Conservation (phyloP, 495 filamentous ascomycete species). For the Annulohypoxylon moriforme region DNA sequence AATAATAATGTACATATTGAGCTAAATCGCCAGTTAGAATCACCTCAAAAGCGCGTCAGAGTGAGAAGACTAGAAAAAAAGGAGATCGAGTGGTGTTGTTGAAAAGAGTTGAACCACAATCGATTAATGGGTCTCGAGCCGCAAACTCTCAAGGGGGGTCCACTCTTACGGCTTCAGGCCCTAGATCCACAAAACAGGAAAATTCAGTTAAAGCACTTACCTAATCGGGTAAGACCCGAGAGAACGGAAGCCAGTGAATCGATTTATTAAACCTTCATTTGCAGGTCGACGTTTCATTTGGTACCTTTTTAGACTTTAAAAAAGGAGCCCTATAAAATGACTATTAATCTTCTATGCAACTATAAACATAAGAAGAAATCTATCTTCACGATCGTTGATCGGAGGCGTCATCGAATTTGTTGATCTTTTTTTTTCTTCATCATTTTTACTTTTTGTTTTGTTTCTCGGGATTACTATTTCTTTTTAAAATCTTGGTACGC, state of each 20-base stretch:
- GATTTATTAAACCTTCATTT: conserved; percentile 16
- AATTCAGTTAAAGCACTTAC: conserved; percentile 34
- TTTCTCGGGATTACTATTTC: background rate
- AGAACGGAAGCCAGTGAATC: conserved; percentile 32
- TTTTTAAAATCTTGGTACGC: background rate
- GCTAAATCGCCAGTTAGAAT: background rate
- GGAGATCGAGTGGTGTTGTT: conserved; percentile 36
- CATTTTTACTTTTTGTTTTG: background rate
- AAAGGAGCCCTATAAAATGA: conserved; percentile 4
- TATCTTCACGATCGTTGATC: background rate
- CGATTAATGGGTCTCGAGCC: conserved; percentile 31
- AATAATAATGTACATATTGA: conserved; percentile 6
- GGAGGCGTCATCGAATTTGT: background rate
- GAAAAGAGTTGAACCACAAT: conserved; percentile 39
- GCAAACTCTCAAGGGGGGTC: conserved; percentile 24
- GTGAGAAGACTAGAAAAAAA: conserved; percentile 11
- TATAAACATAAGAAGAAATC: background rate
- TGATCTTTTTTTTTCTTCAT: background rate
- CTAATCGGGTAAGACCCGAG: conserved; percentile 33
- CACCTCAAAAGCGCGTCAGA: conserved; percentile 11
- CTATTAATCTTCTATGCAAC: background rate
- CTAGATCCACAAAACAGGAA: conserved; percentile 19
- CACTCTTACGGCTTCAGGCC: conserved; percentile 13
- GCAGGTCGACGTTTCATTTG: conserved; percentile 23
- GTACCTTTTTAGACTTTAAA: background rate